phyloP scores from a whole-genome alignment of 2,329 filamentous ascomycete species.

The Penicillium sp. region DNA sequence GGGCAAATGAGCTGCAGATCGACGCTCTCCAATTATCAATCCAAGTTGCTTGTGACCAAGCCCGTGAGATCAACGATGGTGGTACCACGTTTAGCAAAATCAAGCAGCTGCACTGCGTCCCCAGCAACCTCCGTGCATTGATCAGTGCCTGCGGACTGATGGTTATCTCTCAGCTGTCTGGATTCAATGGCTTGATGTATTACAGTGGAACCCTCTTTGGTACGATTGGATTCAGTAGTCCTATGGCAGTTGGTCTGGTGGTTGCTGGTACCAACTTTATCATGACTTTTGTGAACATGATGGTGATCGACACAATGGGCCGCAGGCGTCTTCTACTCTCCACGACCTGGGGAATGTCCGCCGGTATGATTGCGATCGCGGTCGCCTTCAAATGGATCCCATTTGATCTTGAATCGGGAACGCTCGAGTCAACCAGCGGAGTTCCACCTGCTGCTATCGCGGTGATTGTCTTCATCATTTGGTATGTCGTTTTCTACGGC shows the following conservation, averaged over 20 bases:
- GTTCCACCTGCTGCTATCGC: conserved; percentile 41
- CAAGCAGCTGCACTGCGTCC: conserved; percentile 49
- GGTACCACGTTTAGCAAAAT: conserved; percentile 46
- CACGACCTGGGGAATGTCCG: conserved; percentile 49
- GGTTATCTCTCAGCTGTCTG: conserved; percentile 52
- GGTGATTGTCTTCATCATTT: conserved; percentile 48
- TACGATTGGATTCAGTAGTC: conserved; percentile 46
- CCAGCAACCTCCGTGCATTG: conserved; percentile 40
- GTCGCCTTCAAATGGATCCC: conserved; percentile 52
- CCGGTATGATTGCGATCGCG: conserved; percentile 45
- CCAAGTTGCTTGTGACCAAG: conserved; percentile 41
- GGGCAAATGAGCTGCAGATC: conserved; percentile 44
- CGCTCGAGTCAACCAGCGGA: conserved; percentile 7
- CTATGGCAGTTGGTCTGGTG: conserved; percentile 47
- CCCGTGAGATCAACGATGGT: conserved; percentile 42
- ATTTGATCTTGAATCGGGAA: conserved; percentile 44
- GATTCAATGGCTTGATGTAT: conserved; percentile 51
- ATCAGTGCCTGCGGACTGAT: conserved; percentile 53
- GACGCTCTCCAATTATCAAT: conserved; percentile 49
- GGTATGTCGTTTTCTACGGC: conserved; percentile 49
- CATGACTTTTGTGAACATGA: conserved; percentile 52
- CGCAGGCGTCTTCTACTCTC: conserved; percentile 48
- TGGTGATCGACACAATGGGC: conserved; percentile 49
- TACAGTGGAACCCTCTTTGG: conserved; percentile 34
- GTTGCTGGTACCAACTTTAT: conserved; percentile 43